A percentile compares a stretch with the other conserved stretches of the same genome.
Conservation (phyloP, 345 rosid species). For the Triadica sebifera region DNA sequence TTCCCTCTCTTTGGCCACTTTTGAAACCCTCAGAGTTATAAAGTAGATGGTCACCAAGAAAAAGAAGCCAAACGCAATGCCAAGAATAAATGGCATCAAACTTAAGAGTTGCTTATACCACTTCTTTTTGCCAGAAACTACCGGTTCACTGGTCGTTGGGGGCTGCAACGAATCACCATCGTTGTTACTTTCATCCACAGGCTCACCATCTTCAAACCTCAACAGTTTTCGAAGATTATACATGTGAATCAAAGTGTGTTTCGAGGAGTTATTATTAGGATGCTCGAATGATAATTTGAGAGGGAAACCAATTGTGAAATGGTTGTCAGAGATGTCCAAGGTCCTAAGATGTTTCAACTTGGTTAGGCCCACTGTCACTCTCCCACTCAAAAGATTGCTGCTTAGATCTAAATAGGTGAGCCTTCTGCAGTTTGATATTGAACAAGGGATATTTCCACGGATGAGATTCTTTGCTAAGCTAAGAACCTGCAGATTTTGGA, state of each 20-base stretch:
- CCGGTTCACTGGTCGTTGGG: background rate
- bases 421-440: conserved; percentile 32
- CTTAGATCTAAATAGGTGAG: conserved; percentile 39
- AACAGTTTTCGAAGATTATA: conserved; percentile 1
- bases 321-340: conserved; percentile 44
- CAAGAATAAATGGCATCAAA: conserved; percentile 23
- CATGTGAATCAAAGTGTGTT: background rate
- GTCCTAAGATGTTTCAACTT: conserved; percentile 32
- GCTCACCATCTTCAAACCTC: background rate
- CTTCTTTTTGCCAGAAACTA: background rate
- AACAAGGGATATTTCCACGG: conserved; percentile 37
- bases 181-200: background rate
- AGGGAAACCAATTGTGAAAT: conserved; percentile 9
- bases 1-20: conserved; percentile 25
- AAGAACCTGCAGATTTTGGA: conserved; percentile 30
- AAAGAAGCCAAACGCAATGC: background rate
- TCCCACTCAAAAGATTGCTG: conserved; percentile 41
- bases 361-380: conserved; percentile 26
- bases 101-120: background rate
- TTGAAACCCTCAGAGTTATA: conserved; percentile 18
- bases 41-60: conserved; percentile 26
- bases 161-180: background rate
- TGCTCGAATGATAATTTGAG: conserved; percentile 6
- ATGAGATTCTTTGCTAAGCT: conserved; percentile 36
- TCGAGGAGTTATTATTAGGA: background rate